Conservation (phyloP, 1,284 basidiomycete species). For the Phellopilus nigrolimitatus region DNA sequence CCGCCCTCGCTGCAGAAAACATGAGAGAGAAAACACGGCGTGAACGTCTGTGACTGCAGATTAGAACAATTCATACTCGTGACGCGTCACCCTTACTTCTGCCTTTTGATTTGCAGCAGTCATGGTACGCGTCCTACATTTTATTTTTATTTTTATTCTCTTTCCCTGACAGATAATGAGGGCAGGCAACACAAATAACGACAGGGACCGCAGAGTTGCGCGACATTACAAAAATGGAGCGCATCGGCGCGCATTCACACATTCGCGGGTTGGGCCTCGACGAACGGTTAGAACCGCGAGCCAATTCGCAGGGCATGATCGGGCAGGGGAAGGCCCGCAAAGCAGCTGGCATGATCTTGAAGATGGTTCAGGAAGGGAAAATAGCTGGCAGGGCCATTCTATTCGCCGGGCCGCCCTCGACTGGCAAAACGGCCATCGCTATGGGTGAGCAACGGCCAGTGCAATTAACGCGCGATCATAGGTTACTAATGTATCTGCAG, state of each 20-base stretch:
- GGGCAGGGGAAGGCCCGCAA: constrained; percentile 94
- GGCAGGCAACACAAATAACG: constrained; percentile 62
- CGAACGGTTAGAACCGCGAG: constrained; percentile 84
- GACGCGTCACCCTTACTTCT: too few species aligned
- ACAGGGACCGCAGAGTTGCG: constrained; percentile 73
- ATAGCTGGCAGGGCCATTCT: constrained; percentile 95
- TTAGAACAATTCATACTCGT: too few species aligned
- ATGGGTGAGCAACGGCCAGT: constrained; percentile 57
- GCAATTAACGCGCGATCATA: constrained; percentile 1
- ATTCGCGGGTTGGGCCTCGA: constrained; percentile 93
- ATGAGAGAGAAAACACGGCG: constrained; percentile 16
- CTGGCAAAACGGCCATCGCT: constrained; percentile 97
- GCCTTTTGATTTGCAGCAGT: not conserved
- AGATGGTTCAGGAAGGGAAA: constrained; percentile 94
- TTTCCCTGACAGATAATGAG: constrained; percentile 5
- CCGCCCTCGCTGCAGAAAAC: constrained; percentile 19
- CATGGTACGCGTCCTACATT: constrained; percentile 14
- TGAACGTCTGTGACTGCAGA: too few species aligned
- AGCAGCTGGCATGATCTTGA: constrained; percentile 95
- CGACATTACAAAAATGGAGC: constrained; percentile 94
- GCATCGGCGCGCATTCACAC: constrained; percentile 97
- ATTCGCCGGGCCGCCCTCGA: constrained; percentile 94
- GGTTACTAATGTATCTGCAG: constrained; percentile 36
- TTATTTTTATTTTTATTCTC: not conserved
- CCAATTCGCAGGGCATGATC: constrained; percentile 92